Evolutionary conservation across 257 asterid genomes (phyloP).

Genomic region (Solanum sparsipilum): DNA sequence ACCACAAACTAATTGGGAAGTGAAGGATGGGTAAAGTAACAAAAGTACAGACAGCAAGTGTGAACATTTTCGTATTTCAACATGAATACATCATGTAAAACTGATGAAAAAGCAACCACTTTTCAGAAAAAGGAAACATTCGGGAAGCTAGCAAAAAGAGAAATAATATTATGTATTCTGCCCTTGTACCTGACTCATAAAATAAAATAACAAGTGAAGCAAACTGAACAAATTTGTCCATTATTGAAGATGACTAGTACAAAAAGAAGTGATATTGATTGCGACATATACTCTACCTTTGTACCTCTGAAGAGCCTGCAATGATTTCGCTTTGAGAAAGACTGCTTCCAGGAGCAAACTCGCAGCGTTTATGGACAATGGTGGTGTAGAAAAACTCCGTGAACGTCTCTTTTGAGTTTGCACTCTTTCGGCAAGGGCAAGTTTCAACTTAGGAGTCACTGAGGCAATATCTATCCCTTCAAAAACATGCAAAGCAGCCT

Average conservation of each 20-base stretch:
- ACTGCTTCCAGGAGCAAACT: conserved; percentile 83
- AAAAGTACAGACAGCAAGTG: not conserved
- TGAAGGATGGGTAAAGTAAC: not conserved
- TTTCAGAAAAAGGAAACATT: not conserved
- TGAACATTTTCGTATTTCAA: not conserved
- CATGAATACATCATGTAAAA: not conserved
- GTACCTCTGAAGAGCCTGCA: conserved; percentile 68
- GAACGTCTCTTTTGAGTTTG: conserved; percentile 46
- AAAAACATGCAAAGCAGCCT: conserved; percentile 85
- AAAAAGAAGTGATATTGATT: not conserved
- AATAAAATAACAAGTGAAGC: not conserved
- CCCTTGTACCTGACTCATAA: not conserved
- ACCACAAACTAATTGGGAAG: not conserved
- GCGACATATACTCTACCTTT: conserved; percentile 38
- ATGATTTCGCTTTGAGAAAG: conserved; percentile 75
- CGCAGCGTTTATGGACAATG: conserved; percentile 74
- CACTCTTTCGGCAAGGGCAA: conserved; percentile 40
- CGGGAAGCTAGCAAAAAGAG: not conserved
- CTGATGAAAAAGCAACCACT: not conserved
- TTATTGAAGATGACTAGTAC: not conserved
- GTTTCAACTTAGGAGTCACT: conserved; percentile 65
- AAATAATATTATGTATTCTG: not conserved
- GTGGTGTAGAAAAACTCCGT: conserved; percentile 35
- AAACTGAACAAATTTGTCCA: not conserved
- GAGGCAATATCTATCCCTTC: conserved; percentile 83